These are phyloP conservation scores for Tylopilus subfusipes DNA, from an alignment of 768 basidiomycete species.

Conservation along the genomic window DNA sequence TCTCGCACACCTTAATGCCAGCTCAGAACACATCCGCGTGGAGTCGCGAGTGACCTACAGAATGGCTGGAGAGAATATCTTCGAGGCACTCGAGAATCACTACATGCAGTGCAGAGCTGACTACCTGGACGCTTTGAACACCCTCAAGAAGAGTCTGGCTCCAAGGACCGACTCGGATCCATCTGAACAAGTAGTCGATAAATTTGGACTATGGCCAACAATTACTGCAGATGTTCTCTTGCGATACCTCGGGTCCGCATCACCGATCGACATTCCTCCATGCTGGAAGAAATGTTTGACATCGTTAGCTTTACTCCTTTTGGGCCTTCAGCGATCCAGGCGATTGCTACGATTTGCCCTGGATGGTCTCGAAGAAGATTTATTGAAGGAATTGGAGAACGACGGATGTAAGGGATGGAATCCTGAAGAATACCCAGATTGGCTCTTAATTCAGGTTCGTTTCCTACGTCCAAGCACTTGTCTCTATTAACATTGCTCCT, in stretches of 20 bases:
- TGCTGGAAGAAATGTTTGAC: too few species aligned
- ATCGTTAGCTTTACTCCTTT: too few species aligned
- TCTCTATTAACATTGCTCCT: background rate
- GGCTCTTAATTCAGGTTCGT: conserved; percentile 42
- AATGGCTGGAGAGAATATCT: too few species aligned
- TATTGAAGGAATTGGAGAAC: too few species aligned
- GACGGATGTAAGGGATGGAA: too few species aligned
- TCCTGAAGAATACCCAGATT: conserved; percentile 39
- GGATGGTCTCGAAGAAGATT: too few species aligned
- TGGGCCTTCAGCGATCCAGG: too few species aligned
- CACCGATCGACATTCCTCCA: too few species aligned
- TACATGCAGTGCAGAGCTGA: background rate
- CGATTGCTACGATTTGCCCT: background rate
- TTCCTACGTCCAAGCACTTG: background rate
- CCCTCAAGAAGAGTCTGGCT: conserved; percentile 7
- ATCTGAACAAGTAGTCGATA: conserved; percentile 8
- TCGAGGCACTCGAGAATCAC: background rate
- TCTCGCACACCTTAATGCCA: conserved; percentile 6
- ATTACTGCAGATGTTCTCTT: too few species aligned
- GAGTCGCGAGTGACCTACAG: background rate
- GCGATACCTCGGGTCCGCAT: too few species aligned
- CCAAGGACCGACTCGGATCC: background rate
- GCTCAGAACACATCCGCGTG: conserved; percentile 3
- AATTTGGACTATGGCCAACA: too few species aligned
- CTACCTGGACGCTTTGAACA: background rate